A percentile compares a stretch with the other conserved stretches of the same genome.
Conservation (phyloP, 73 alveolate species). For the Chromera velia region DNA sequence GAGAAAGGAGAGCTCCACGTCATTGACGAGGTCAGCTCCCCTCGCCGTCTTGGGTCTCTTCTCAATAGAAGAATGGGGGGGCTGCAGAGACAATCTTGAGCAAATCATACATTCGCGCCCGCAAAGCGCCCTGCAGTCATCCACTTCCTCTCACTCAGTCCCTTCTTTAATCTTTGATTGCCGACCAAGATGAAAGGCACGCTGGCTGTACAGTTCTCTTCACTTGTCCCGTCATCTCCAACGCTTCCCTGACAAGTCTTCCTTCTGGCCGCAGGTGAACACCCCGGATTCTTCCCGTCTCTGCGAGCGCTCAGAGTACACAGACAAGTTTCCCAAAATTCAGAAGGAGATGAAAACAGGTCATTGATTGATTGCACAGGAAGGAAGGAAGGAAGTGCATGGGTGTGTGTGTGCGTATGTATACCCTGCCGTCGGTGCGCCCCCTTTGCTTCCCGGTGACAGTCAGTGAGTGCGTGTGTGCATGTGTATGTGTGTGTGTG, state of each 20-base stretch:
- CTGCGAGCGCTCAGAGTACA: constrained; percentile 30
- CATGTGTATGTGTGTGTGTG: background rate
- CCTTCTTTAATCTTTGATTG: background rate
- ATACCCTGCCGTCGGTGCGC: background rate
- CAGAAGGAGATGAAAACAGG: constrained; percentile 41
- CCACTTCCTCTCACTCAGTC: background rate
- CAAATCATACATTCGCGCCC: background rate
- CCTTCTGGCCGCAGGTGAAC: constrained; percentile 24
- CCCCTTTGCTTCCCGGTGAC: background rate
- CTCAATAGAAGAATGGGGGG: background rate
- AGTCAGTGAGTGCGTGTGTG: background rate
- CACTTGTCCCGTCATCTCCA: background rate
- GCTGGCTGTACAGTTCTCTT: too few relatives aligned
- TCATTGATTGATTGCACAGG: background rate
- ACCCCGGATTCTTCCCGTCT: constrained; percentile 38
- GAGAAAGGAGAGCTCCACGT: constrained; percentile 43
- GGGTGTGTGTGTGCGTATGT: background rate
- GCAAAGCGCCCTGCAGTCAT: background rate
- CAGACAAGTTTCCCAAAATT: constrained; percentile 36
- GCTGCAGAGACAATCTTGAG: background rate
- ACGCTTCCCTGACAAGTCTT: background rate
- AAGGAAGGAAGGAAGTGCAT: background rate
- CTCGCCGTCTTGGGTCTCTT: background rate
- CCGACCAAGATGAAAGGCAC: background rate
- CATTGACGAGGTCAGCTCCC: constrained; percentile 24